Evolutionary conservation across 768 basidiomycete genomes (phyloP).

Genomic region (Tubosaeta brunneosetosa): DNA sequence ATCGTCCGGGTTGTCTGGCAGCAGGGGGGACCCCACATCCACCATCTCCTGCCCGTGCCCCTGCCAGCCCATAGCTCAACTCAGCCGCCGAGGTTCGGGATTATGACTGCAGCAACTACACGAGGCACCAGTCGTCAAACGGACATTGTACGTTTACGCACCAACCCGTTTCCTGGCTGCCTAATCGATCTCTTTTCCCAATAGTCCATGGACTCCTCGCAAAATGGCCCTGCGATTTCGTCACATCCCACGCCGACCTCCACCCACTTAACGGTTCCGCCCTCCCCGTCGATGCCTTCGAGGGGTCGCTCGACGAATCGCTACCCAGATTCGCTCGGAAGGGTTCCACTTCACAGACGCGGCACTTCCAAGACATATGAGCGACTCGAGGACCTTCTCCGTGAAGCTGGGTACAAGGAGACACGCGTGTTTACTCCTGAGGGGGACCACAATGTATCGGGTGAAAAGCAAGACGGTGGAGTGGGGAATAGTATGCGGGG

Average conservation of each 20-base stretch:
- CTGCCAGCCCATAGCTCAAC: neutral
- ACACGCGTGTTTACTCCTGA: slow-evolving; percentile 88
- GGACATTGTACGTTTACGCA: slow-evolving; percentile 14
- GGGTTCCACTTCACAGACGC: slow-evolving; percentile 71
- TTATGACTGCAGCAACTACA: slow-evolving; percentile 16
- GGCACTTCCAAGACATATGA: slow-evolving; percentile 82
- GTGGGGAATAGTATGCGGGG: slow-evolving; percentile 37
- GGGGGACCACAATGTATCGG: slow-evolving; percentile 45
- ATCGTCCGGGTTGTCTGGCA: neutral
- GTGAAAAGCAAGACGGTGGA: slow-evolving; percentile 22
- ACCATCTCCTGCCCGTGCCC: neutral
- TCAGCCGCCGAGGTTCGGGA: slow-evolving; percentile 5
- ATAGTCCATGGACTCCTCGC: slow-evolving; percentile 10
- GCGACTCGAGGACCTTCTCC: slow-evolving; percentile 76
- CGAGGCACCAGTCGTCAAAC: slow-evolving; percentile 12
- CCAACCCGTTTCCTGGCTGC: neutral
- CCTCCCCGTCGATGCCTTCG: slow-evolving; percentile 40
- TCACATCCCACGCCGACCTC: slow-evolving; percentile 11
- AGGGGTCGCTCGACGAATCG: slow-evolving; percentile 39
- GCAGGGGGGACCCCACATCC: slow-evolving; percentile 9
- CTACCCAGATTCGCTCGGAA: slow-evolving; percentile 57
- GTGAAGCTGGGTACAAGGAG: slow-evolving; percentile 89
- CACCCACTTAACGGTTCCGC: neutral
- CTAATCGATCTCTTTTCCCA: slow-evolving; percentile 12
- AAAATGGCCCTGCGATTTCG: slow-evolving; percentile 4